Conservation (phyloP, 2,329 filamentous ascomycete species). For the Pyricularia sp. region DNA sequence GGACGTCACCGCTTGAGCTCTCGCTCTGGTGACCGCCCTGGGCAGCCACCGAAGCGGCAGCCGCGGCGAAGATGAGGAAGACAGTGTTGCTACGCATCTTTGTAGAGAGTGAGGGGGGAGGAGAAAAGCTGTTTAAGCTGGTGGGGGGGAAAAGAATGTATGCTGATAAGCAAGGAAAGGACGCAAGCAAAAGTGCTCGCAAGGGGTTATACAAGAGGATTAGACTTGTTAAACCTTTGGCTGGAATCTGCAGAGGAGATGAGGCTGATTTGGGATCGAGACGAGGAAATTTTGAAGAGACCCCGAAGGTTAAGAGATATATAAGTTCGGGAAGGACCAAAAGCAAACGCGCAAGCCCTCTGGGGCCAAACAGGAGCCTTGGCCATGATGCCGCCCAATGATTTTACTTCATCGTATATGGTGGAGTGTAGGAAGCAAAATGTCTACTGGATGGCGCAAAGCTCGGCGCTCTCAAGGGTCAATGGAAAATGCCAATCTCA, state of each 20-base stretch:
- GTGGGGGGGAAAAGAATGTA: neutral
- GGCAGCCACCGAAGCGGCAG: neutral
- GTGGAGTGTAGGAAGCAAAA: neutral
- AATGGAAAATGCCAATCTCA: neutral
- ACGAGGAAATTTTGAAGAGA: neutral
- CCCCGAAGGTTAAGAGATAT: neutral
- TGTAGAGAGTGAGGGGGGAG: neutral
- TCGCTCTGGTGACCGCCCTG: neutral
- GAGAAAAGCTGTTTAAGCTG: neutral
- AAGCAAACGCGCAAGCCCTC: neutral
- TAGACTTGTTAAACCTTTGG: neutral
- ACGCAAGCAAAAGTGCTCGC: slow-evolving; percentile 1
- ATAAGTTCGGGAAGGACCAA: neutral
- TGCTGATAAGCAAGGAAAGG: neutral
- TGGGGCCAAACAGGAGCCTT: neutral
- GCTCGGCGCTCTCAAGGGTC: neutral
- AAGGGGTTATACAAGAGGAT: neutral
- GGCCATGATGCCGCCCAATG: neutral
- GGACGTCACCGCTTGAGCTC: neutral
- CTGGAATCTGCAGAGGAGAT: neutral
- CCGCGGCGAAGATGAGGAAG: neutral
- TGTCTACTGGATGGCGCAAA: neutral
- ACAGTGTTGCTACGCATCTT: neutral
- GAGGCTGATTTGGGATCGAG: neutral
- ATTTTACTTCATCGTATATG: neutral